These are phyloP conservation scores for Limnomonas spitsbergensis DNA, from an alignment of 139 green algal species.

Conservation along the genomic window DNA sequence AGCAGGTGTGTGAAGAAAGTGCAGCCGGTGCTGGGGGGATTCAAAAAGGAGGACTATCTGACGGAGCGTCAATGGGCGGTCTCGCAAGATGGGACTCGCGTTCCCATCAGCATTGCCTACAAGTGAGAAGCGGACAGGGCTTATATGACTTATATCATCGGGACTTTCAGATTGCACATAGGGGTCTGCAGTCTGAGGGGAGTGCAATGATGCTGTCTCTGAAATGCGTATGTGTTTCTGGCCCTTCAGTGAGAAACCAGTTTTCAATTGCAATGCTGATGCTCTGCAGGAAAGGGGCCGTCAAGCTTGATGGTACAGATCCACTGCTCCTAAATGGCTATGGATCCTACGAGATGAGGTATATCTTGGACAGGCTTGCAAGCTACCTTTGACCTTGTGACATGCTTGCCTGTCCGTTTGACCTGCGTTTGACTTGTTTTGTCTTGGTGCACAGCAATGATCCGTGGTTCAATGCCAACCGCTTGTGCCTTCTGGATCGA, in stretches of 20 bases:
- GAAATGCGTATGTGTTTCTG: too few relatives aligned
- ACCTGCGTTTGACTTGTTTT: too few relatives aligned
- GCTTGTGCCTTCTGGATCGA: slow-evolving; percentile 65
- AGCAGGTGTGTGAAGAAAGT: slow-evolving; percentile 17
- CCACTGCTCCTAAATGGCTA: slow-evolving; percentile 59
- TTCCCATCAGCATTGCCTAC: slow-evolving; percentile 74
- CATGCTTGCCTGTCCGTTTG: too few relatives aligned
- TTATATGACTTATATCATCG: not conserved
- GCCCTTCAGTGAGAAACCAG: too few relatives aligned
- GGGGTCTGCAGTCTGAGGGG: too few relatives aligned
- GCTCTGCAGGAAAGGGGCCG: slow-evolving; percentile 16
- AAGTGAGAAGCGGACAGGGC: slow-evolving; percentile 20
- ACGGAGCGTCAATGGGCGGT: slow-evolving; percentile 77
- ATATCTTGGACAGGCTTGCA: too few relatives aligned
- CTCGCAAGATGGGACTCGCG: slow-evolving; percentile 61
- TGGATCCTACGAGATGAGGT: slow-evolving; percentile 56
- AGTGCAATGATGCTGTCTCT: too few relatives aligned
- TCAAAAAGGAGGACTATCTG: slow-evolving; percentile 67
- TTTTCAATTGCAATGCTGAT: too few relatives aligned
- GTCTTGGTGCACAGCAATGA: slow-evolving; percentile 56
- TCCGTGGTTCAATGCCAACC: slow-evolving; percentile 21
- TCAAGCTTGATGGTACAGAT: slow-evolving; percentile 66
- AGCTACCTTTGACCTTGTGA: too few relatives aligned
- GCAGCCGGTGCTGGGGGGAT: slow-evolving; percentile 76
- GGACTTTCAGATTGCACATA: not conserved